These are phyloP conservation scores for Teunomyces panamensis DNA, from an alignment of 805 yeast species.

Conservation along the genomic window DNA sequence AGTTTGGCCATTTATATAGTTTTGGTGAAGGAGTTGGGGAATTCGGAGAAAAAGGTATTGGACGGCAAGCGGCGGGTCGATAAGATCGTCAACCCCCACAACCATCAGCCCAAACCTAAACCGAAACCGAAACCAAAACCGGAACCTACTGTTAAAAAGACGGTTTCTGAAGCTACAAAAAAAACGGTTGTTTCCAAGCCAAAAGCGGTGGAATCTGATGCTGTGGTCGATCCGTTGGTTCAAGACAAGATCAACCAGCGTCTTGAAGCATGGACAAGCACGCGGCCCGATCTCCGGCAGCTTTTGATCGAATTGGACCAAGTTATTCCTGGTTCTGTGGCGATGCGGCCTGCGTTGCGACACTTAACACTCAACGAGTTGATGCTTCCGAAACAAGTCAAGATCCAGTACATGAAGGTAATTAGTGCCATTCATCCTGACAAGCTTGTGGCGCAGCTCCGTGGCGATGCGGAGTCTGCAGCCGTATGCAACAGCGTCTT, in stretches of 20 bases:
- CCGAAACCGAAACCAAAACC: neutral
- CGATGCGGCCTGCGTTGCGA: conserved; percentile 11
- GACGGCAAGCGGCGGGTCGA: conserved; percentile 83
- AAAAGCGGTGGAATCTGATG: conserved; percentile 35
- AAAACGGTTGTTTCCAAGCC: conserved; percentile 2
- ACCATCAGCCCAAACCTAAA: conserved; percentile 19
- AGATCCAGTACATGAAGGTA: conserved; percentile 77
- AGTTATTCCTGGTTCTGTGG: conserved; percentile 55
- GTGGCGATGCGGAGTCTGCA: conserved; percentile 60
- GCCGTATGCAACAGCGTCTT: conserved; percentile 88
- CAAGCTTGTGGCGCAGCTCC: conserved; percentile 46
- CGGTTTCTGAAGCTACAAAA: no score
- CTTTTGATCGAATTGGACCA: conserved; percentile 66
- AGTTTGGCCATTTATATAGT: conserved; percentile 61
- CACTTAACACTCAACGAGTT: conserved; percentile 58
- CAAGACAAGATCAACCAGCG: conserved; percentile 9
- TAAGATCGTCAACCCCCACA: conserved; percentile 56
- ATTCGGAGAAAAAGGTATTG: conserved; percentile 58
- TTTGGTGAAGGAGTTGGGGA: conserved; percentile 62
- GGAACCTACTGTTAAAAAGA: no score
- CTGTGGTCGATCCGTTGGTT: conserved; percentile 30
- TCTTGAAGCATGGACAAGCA: conserved; percentile 9
- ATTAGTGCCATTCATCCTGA: conserved; percentile 82
- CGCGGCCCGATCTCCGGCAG: conserved; percentile 59
- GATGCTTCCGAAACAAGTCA: conserved; percentile 86